Evolutionary conservation across 257 asterid species (phyloP).

Genomic region (Solanum bulbocastanum): DNA sequence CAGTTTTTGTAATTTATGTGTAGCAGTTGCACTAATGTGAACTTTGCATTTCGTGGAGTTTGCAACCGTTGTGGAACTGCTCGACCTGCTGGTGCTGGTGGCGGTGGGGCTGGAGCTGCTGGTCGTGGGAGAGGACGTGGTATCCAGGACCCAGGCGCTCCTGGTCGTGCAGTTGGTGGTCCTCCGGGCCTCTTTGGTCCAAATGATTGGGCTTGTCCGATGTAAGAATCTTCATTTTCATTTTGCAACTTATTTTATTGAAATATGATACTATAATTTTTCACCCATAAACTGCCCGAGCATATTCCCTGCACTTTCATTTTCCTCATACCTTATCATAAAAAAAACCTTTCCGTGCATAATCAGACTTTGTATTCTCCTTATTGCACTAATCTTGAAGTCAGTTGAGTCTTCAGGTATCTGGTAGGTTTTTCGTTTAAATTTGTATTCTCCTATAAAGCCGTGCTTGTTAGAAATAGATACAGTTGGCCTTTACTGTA

Average conservation of each 20-base stretch:
- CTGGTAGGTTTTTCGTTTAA: background rate
- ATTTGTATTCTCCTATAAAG: background rate
- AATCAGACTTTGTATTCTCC: background rate
- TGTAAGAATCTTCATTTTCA: slow-evolving; percentile 37
- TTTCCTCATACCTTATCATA: background rate
- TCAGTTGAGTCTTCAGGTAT: background rate
- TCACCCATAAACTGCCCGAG: background rate
- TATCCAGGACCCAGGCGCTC: slow-evolving; percentile 52
- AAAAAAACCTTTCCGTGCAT: background rate
- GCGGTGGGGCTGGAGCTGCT: slow-evolving; percentile 68
- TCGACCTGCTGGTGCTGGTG: slow-evolving; percentile 80
- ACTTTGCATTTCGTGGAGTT: slow-evolving; percentile 97
- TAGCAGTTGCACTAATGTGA: slow-evolving; percentile 90
- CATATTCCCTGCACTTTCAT: background rate
- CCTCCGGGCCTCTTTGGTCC: slow-evolving; percentile 93
- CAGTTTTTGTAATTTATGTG: slow-evolving; percentile 19
- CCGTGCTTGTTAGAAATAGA: background rate
- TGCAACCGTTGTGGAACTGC: slow-evolving; percentile 99
- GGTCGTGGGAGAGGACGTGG: slow-evolving; percentile 95
- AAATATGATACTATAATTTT: background rate
- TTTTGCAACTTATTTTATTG: background rate
- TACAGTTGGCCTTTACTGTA: background rate
- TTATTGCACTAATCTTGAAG: background rate
- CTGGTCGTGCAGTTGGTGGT: slow-evolving; percentile 55
- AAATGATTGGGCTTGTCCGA: slow-evolving; percentile 99